Conservation (phyloP, 2,329 filamentous ascomycete species). For the Botrytis fragariae region DNA sequence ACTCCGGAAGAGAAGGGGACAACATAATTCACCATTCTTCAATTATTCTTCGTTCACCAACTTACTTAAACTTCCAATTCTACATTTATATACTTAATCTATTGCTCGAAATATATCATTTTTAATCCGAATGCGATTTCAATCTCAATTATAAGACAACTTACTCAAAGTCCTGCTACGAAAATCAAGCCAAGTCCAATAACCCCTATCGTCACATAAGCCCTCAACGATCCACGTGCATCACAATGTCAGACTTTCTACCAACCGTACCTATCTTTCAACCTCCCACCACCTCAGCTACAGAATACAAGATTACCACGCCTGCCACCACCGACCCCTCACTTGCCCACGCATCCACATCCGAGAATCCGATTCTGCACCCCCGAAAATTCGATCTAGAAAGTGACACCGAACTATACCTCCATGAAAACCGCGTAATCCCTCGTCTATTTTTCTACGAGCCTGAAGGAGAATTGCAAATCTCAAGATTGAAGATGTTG, state of each 20-base stretch:
- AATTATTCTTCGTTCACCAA: background rate
- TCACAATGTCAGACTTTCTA: background rate
- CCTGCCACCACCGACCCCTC: background rate
- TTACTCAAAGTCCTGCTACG: background rate
- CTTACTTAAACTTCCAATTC: background rate
- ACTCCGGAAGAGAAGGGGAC: background rate
- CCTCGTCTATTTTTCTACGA: constrained; percentile 11
- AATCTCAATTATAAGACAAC: background rate
- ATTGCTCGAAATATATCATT: background rate
- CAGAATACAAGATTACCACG: background rate
- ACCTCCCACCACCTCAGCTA: background rate
- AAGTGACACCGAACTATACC: constrained; percentile 16
- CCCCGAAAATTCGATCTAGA: constrained; percentile 16
- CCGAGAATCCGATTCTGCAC: background rate
- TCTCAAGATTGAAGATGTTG: constrained; percentile 13
- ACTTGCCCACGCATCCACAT: background rate
- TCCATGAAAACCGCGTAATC: constrained; percentile 12
- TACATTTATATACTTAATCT: background rate
- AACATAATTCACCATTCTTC: background rate
- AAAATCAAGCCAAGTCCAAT: background rate
- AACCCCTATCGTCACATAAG: background rate
- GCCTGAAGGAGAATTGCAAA: background rate
- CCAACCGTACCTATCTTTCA: constrained; percentile 1
- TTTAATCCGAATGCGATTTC: background rate
- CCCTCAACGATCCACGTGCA: background rate